Conservation (phyloP, 352 stramenopile genomes). For the Pythium rishiriense region DNA sequence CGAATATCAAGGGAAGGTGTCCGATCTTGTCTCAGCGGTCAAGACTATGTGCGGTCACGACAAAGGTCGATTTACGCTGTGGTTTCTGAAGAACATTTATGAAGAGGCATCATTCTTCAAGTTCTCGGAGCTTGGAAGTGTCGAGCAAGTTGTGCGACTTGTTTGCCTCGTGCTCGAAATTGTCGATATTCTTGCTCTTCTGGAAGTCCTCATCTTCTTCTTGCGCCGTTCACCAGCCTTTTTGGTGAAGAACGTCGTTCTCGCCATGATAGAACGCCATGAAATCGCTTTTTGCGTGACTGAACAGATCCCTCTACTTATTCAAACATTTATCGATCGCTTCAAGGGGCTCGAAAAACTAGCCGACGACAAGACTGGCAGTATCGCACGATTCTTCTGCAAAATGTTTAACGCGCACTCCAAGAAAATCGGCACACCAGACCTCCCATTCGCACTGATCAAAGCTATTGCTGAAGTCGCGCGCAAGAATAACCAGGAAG, state of each 20-base stretch:
- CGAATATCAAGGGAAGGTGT: slow-evolving; percentile 82
- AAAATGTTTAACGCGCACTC: slow-evolving; percentile 84
- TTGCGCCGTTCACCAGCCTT: slow-evolving; percentile 70
- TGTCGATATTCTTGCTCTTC: slow-evolving; percentile 70
- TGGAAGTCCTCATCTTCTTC: slow-evolving; percentile 87
- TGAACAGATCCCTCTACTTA: slow-evolving; percentile 74
- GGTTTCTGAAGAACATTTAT: slow-evolving; percentile 86
- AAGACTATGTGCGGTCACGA: slow-evolving; percentile 88
- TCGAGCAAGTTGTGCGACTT: slow-evolving; percentile 81
- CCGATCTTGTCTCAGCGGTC: slow-evolving; percentile 79
- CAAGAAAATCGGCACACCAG: slow-evolving; percentile 79
- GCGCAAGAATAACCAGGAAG: slow-evolving; percentile 79
- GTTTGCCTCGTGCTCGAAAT: slow-evolving; percentile 84
- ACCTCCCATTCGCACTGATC: slow-evolving; percentile 70
- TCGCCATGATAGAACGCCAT: slow-evolving; percentile 82
- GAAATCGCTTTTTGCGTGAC: slow-evolving; percentile 83
- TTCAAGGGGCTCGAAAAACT: slow-evolving; percentile 70
- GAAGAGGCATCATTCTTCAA: slow-evolving; percentile 76
- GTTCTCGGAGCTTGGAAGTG: slow-evolving; percentile 79
- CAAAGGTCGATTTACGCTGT: slow-evolving; percentile 79
- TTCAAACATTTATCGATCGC: slow-evolving; percentile 84
- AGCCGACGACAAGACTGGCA: slow-evolving; percentile 72
- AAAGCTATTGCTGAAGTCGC: slow-evolving; percentile 74
- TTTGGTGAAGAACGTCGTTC: slow-evolving; percentile 80
- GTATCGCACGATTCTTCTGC: slow-evolving; percentile 80